These are phyloP conservation scores for Cyclospora cayetanensis DNA, from an alignment of 169 alveolate species.

Conservation along the genomic window DNA sequence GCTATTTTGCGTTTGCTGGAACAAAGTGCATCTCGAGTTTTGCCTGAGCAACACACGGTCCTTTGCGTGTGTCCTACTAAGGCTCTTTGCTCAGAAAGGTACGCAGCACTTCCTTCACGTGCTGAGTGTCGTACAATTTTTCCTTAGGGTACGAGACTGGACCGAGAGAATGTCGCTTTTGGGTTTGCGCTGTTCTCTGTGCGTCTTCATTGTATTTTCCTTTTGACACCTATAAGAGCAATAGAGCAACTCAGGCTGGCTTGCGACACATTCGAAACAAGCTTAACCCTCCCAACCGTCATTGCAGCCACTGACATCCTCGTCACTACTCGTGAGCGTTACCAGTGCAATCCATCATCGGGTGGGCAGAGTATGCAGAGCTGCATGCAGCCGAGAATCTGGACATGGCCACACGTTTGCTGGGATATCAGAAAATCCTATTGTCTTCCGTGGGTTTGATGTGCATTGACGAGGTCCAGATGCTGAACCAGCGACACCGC, in stretches of 20 bases:
- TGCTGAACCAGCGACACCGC: not conserved
- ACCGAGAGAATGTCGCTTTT: not conserved
- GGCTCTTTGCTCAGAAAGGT: not conserved
- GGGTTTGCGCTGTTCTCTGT: not conserved
- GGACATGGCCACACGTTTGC: not conserved
- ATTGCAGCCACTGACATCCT: not conserved
- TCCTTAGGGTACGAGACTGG: not conserved
- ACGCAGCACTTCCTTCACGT: not conserved
- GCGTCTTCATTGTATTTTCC: not conserved
- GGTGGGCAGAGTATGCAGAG: too few relatives aligned
- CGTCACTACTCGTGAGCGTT: not conserved
- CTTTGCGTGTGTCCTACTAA: not conserved
- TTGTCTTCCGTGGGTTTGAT: not conserved
- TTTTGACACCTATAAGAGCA: not conserved
- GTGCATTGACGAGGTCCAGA: not conserved
- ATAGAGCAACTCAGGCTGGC: not conserved
- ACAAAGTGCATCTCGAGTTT: not conserved
- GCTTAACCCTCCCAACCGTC: not conserved
- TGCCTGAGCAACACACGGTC: not conserved
- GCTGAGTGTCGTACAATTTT: not conserved
- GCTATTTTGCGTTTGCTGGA: not conserved
- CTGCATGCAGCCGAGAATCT: not conserved
- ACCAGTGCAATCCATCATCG: too few relatives aligned
- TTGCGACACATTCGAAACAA: not conserved
- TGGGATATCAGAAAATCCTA: not conserved